These are phyloP conservation scores for Didymellaceae sp. DNA, from an alignment of 2,329 filamentous ascomycete genomes.

Conservation along the genomic window DNA sequence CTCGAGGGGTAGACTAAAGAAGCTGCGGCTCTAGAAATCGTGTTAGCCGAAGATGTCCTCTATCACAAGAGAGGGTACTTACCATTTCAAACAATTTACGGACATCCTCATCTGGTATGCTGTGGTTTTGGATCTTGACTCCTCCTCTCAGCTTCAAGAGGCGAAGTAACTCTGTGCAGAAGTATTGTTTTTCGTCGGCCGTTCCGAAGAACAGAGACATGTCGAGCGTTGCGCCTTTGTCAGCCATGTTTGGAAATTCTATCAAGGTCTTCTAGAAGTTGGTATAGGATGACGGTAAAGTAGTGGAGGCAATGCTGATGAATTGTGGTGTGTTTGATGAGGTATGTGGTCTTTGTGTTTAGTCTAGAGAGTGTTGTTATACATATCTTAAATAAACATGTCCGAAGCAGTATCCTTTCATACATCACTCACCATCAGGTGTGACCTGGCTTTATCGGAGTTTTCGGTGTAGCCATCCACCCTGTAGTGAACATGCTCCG, in stretches of 20 bases:
- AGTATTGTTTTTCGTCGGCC: not conserved
- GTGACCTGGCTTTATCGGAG: too few relatives aligned
- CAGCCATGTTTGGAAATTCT: not conserved
- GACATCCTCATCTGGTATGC: constrained; percentile 14
- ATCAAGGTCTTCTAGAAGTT: too few relatives aligned
- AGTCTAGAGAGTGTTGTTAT: too few relatives aligned
- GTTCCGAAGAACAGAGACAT: constrained; percentile 8
- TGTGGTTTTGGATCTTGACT: constrained; percentile 19
- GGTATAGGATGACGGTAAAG: too few relatives aligned
- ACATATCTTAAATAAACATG: too few relatives aligned
- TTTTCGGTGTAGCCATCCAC: too few relatives aligned
- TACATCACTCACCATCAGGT: too few relatives aligned
- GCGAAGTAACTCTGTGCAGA: constrained; percentile 3
- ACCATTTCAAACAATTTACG: constrained; percentile 5
- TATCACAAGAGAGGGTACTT: too few relatives aligned
- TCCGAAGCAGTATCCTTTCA: too few relatives aligned
- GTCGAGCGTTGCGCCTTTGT: constrained; percentile 8
- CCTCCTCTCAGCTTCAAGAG: constrained; percentile 2
- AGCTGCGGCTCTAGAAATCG: constrained; percentile 6
- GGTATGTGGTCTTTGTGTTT: too few relatives aligned
- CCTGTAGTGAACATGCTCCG: too few relatives aligned
- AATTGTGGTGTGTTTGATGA: too few relatives aligned
- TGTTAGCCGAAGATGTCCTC: not conserved
- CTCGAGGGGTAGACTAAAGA: constrained; percentile 16
- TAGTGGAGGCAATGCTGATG: not conserved